These are phyloP conservation scores for Reticulascus tulasneorum DNA, from an alignment of 2,329 filamentous ascomycete species.

Conservation along the genomic window DNA sequence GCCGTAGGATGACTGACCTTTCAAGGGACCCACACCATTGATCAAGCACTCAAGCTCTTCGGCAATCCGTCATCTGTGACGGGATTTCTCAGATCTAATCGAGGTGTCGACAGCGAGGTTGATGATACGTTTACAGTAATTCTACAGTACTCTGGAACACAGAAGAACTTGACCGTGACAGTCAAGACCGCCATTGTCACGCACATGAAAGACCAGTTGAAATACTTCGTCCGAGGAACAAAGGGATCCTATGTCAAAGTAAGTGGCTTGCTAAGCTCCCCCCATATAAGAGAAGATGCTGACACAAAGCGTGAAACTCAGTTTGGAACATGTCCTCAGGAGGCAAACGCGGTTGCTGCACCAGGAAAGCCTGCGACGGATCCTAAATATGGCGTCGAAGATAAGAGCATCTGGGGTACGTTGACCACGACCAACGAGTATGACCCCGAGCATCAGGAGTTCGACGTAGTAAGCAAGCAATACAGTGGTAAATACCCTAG, in stretches of 20 bases:
- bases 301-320: slow-evolving; percentile 10
- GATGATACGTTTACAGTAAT: slow-evolving; percentile 53
- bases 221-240: slow-evolving; percentile 59
- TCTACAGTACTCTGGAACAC: slow-evolving; percentile 47
- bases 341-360: too few species aligned
- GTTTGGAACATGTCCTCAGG: slow-evolving; percentile 29
- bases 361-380: not conserved
- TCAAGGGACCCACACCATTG: slow-evolving; percentile 56
- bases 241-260: slow-evolving; percentile 47
- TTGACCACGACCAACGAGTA: slow-evolving; percentile 34
- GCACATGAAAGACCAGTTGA: slow-evolving; percentile 54
- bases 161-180: slow-evolving; percentile 49
- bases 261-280: slow-evolving; percentile 3
- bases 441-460: slow-evolving; percentile 24
- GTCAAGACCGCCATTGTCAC: slow-evolving; percentile 58
- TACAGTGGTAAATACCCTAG: slow-evolving; percentile 34
- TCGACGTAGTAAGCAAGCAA: slow-evolving; percentile 23
- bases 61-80: slow-evolving; percentile 55
- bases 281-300: slow-evolving; percentile 4
- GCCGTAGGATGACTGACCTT: slow-evolving; percentile 21
- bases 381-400: not conserved
- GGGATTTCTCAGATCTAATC: slow-evolving; percentile 51
- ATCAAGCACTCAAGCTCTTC: slow-evolving; percentile 56
- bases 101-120: slow-evolving; percentile 35
- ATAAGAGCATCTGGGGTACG: too few species aligned